Percentiles rank a stretch among this genome's conserved stretches.
Conservation (phyloP, 805 yeast genomes). For the Hyphopichia homilentoma region DNA sequence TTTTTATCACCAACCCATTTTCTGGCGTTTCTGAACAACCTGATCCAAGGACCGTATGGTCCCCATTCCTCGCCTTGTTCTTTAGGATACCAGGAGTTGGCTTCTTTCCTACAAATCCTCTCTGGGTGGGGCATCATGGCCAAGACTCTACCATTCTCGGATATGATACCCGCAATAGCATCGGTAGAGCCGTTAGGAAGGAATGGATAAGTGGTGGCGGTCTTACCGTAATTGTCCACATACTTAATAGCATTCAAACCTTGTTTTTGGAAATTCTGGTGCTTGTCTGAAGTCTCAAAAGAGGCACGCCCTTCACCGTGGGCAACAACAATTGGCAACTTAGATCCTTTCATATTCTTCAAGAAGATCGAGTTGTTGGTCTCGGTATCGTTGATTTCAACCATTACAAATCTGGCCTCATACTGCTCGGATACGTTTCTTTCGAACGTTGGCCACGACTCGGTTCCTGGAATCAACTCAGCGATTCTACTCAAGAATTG, state of each 20-base stretch:
- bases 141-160: conserved; percentile 90
- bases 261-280: conserved; percentile 43
- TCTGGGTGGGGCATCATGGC: conserved; percentile 99
- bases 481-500: conserved; percentile 89
- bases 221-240: conserved; percentile 86
- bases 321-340: conserved; percentile 94
- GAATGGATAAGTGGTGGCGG: conserved; percentile 80
- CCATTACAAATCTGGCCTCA: conserved; percentile 91
- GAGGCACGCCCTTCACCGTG: conserved; percentile 97
- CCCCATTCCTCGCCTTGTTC: conserved; percentile 63
- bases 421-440: conserved; percentile 90
- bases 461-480: conserved; percentile 87
- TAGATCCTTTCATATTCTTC: conserved; percentile 88
- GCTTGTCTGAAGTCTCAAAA: conserved; percentile 48
- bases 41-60: conserved; percentile 92
- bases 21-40: conserved; percentile 89
- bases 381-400: conserved; percentile 59
- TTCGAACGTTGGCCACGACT: conserved; percentile 94
- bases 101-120: conserved; percentile 81
- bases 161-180: conserved; percentile 88
- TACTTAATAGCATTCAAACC: conserved; percentile 69
- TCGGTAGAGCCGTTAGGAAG: conserved; percentile 96
- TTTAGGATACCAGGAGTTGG: conserved; percentile 86
- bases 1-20: conserved; percentile 69
- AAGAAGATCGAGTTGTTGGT: conserved; percentile 65